A percentile compares a stretch with the other conserved stretches of the same genome.
Conservation (phyloP, 768 basidiomycete species). For the Podaxis pistillaris region DNA sequence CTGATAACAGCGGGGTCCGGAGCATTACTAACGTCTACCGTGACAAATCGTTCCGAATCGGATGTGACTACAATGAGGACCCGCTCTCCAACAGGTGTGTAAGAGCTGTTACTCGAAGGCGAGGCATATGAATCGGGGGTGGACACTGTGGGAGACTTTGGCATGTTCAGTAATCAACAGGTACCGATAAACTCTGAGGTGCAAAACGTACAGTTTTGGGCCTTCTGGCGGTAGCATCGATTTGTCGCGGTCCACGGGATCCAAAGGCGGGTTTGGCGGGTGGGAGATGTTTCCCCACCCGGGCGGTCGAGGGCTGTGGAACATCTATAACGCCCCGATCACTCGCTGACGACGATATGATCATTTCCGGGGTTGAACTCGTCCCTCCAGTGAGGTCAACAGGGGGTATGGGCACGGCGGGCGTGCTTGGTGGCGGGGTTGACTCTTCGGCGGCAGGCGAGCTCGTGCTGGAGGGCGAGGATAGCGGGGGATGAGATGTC, state of each 20-base stretch:
- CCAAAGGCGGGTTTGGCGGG: slow-evolving; percentile 33
- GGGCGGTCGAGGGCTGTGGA: slow-evolving; percentile 21
- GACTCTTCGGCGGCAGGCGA: slow-evolving; percentile 62
- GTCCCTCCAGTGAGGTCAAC: slow-evolving; percentile 7
- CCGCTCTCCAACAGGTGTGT: slow-evolving; percentile 31
- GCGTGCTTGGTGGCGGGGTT: slow-evolving; percentile 71
- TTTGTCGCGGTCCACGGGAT: slow-evolving; percentile 22
- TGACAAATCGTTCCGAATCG: slow-evolving; percentile 73
- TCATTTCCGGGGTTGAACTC: slow-evolving; percentile 6
- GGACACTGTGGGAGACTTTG: slow-evolving; percentile 40
- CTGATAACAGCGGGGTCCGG: slow-evolving; percentile 67
- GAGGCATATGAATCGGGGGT: slow-evolving; percentile 33
- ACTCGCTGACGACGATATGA: slow-evolving; percentile 8
- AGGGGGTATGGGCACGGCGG: slow-evolving; percentile 43
- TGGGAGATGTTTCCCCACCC: slow-evolving; percentile 33
- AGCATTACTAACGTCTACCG: slow-evolving; percentile 70
- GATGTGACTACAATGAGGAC: slow-evolving; percentile 67
- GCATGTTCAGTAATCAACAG: slow-evolving; percentile 13
- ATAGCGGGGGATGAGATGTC: slow-evolving; percentile 53
- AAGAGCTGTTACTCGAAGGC: slow-evolving; percentile 21
- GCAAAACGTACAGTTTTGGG: slow-evolving; percentile 33
- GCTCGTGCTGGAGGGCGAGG: slow-evolving; percentile 68
- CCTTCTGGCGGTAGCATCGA: slow-evolving; percentile 21
- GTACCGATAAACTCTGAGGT: slow-evolving; percentile 23
- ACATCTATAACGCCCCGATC: slow-evolving; percentile 12